Base-by-base conservation (phyloP, 179 eudicot species). In the Drosera spatulata region DNA sequence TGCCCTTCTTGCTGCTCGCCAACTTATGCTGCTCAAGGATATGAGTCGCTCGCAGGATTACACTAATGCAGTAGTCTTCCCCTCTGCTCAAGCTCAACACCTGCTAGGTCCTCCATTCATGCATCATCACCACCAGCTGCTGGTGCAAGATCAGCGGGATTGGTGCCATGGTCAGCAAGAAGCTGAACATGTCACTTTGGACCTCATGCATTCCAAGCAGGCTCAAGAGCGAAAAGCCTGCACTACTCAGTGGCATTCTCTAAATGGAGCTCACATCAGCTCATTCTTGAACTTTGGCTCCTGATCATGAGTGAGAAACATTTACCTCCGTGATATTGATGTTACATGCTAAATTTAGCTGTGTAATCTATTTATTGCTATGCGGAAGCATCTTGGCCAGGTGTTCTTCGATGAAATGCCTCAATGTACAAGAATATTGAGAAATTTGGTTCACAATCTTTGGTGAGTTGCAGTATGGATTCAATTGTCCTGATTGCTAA, bases 141-240 rank as follows among this genome's bases (percentile, higher is more conserved):
- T 50, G 10, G n/a, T 50, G 53, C 33, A 22, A 22, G 12, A 11
- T n/a, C 53, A n/a, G 38, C 63, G 39, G 10, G 39, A 53, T 14
- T 70, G 75, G 81, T 72, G 58, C 7, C 65, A 61, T 13, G 61
- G 40, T n/a, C 51, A 45, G 9, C 70, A 61, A 11, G 71, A 44
- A 3, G 33, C 50, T 15, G 67, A 33, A 7, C 71, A 76, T 11
- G 49, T 76, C 56, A 77, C 79, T 0, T 61, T 80, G 38, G 75
- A 80, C 53, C 79, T 77, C 10, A 80, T 77, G 85, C 77, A 67
- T 13, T 64, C 73, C 0, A 61, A 47, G 50, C 13, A 50, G 13
- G 53, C 11, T 4, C 68, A 64, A 9, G 68, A 66, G 11, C 64
- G 57, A 44, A 70, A 64, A 58, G 56, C 39, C 72, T 59, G n/a